phyloP scores from a whole-genome alignment of 1,284 basidiomycete species.

The Tylopilus microsporus region DNA sequence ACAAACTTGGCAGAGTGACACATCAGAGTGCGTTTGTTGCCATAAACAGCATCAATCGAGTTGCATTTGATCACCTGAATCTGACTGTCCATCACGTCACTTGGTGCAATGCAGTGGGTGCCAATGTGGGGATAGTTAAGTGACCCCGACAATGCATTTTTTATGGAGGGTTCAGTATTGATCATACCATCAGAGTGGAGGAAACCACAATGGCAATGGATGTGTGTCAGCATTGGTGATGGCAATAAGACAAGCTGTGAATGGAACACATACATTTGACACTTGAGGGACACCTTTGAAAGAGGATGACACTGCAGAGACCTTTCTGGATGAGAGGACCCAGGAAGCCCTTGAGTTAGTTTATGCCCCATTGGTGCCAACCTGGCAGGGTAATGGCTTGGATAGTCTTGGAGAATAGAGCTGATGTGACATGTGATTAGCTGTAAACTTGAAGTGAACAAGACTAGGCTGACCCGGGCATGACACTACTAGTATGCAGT shows the following conservation, averaged over 20 bases:
- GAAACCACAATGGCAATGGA: slow-evolving; percentile 92
- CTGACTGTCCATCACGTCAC: slow-evolving; percentile 99
- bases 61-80: slow-evolving; percentile 85
- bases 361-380: slow-evolving; percentile 91
- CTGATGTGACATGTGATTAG: slow-evolving; percentile 24
- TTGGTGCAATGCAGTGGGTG: slow-evolving; percentile 96
- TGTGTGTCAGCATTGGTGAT: neutral
- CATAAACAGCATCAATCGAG: slow-evolving; percentile 77
- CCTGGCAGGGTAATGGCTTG: slow-evolving; percentile 75
- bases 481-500: too few relatives aligned
- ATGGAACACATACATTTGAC: slow-evolving; percentile 60
- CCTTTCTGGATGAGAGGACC: slow-evolving; percentile 87
- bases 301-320: slow-evolving; percentile 87
- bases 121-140: slow-evolving; percentile 91
- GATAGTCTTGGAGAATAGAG: slow-evolving; percentile 87
- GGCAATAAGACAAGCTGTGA: neutral
- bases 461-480: slow-evolving; percentile 14
- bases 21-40: slow-evolving; percentile 90
- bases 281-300: slow-evolving; percentile 84
- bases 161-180: slow-evolving; percentile 71
- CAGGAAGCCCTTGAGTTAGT: slow-evolving; percentile 86
- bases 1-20: slow-evolving; percentile 99
- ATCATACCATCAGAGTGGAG: slow-evolving; percentile 72
- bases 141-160: slow-evolving; percentile 84
- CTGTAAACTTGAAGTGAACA: neutral